Conservation (phyloP, 2,329 filamentous ascomycete genomes). For the Alternaria sp. region DNA sequence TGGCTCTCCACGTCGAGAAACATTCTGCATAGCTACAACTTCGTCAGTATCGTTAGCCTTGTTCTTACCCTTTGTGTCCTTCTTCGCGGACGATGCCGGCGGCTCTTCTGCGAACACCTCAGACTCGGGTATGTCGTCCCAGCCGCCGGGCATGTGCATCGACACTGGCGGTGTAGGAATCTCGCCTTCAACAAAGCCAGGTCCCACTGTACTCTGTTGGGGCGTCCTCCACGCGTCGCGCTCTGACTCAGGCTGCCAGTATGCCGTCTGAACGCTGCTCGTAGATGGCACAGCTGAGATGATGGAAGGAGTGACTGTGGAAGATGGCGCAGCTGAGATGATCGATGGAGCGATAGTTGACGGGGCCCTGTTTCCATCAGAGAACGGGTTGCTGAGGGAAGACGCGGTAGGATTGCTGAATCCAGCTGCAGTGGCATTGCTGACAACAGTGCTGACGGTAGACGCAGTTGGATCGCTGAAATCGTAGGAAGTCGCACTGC, state of each 20-base stretch:
- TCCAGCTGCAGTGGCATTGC: neutral
- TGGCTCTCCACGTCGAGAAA: conserved; percentile 14
- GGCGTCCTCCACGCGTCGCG: conserved; percentile 35
- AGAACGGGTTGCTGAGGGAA: conserved; percentile 36
- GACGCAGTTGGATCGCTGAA: neutral
- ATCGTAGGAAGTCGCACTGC: neutral
- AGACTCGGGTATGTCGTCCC: conserved; percentile 50
- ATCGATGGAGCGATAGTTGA: conserved; percentile 27
- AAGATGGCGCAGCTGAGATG: conserved; percentile 28
- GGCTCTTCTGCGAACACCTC: conserved; percentile 27
- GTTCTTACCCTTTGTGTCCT: conserved; percentile 37
- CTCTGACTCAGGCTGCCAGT: conserved; percentile 52
- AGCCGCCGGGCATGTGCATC: conserved; percentile 68
- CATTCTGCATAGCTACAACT: conserved; percentile 25
- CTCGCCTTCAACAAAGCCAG: conserved; percentile 47
- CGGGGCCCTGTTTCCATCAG: conserved; percentile 31
- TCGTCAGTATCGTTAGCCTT: conserved; percentile 32
- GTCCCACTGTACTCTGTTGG: conserved; percentile 25
- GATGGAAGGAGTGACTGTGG: conserved; percentile 12
- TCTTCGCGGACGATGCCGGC: conserved; percentile 18
- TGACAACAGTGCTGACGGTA: neutral
- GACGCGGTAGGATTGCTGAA: neutral
- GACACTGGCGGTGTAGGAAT: conserved; percentile 63
- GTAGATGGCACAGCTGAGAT: conserved; percentile 24
- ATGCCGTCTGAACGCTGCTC: conserved; percentile 40